Evolutionary conservation across 2,329 filamentous ascomycete species (phyloP), one percentile per base, ranked within the genome.

Genomic region (Fonsecaea monophora): DNA sequence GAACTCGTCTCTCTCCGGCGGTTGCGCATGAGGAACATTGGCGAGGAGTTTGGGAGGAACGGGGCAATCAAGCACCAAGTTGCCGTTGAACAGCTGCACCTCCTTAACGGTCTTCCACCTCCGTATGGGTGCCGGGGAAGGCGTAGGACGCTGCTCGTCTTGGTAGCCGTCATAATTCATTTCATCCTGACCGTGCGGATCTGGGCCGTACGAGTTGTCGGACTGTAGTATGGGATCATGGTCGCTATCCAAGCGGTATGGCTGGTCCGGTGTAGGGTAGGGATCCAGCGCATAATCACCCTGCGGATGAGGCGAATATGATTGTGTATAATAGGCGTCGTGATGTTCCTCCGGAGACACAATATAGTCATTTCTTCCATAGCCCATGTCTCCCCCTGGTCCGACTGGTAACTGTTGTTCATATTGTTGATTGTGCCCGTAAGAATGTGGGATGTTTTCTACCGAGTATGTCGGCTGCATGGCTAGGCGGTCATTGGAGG

Each of bases 81-180:
- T 99, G 70, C 95, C 95, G 72, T 96, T 90, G 84, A 97, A 99
- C 61, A 99, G 81, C 74, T 96, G 89, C n/a, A 99, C 94, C 82
- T 97, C 92, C 81, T 98, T 99, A 57, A 99, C 94, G 0, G 95
- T 99, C 84, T 98, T 99, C 92, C 92, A 98, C 77, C 95, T 87
- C 78, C 92, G 90, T 72, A 98, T 88, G 2, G 83, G 86, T 70
- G 82, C 86, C 64, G 83, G 86, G 71, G 83, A 84, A 21, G 85
- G 82, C 1, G 71, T 70, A n/a, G 68, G 67, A 30, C 54, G 68
- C 68, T 82, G 82, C 74, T 78, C 60, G 74, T 70, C 70, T 53
- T 73, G 69, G 59, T 75, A 73, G 37, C 71, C 74, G 53, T 73
- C 71, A 60, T 70, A 71, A 13, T 65, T 64, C 66, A 81, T 80